Base-by-base conservation (phyloP, 2,329 filamentous ascomycete species). In the Ascochyta lentis region DNA sequence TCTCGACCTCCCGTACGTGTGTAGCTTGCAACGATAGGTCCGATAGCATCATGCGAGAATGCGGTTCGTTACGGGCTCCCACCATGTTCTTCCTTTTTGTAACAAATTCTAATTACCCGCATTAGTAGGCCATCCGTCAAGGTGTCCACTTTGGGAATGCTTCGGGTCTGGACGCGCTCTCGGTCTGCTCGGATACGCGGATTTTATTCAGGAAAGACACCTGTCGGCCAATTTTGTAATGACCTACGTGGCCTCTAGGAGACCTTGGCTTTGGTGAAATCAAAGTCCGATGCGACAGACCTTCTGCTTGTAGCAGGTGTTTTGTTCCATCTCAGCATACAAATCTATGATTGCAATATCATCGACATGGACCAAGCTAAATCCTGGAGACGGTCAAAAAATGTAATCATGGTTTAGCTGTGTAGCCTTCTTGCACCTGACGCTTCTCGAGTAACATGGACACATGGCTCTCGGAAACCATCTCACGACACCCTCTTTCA, bases 51-150 rank as follows among this genome's bases (percentile, higher is more conserved):
- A 34, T 47, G 46, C 46, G 19, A 47, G 42, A 29, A 42, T 42
- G 37, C 15, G 8, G 37, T 47, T 56, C 50, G 37, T 43, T 23
- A 39, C 19, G 16, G 35, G 16, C 24, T 34, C 38, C 42, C 16
- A 26, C 46, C 41, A 46, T 16, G 13, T 16, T 33, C 22, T 31
- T 35, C 16, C n/a, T 46, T 33, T 15, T 16, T 27, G 24, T 37
- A 23, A 29, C 38, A 33, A 33, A 38, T 34, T 16, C 35, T 19
- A 19, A 19, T 29, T 37, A 31, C 39, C 29, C 13, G 29, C 29
- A 16, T 38, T 42, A 46, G 46, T 56, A 46, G 37, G 41, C 53
- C 15, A 43, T n/a, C 46, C 53, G 53, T 41, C 37, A 33, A 37
- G 24, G 35, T 42, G 9, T 35, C 35, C 23, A 4, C 4, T 39